phyloP scores from a whole-genome alignment of 75 land plant genomes.

The Sequoiadendron giganteum region DNA sequence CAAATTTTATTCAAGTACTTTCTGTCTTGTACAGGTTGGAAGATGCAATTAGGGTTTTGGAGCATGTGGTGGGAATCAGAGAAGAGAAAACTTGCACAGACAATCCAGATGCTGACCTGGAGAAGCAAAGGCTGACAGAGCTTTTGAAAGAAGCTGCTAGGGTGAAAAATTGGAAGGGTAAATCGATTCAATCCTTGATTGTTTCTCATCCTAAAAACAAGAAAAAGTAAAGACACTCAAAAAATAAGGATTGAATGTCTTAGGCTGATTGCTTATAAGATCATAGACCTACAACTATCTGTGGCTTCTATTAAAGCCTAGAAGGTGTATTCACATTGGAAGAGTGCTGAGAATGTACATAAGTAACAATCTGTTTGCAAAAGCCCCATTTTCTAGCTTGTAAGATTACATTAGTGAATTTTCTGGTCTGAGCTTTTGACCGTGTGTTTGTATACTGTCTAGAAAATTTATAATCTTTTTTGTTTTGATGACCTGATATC shows the following conservation, averaged over 20 bases:
- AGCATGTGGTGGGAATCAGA: conserved; percentile 55
- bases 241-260: background rate
- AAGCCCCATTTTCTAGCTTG: background rate
- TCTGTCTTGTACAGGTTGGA: conserved; percentile 34
- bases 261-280: background rate
- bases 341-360: background rate
- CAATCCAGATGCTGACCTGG: conserved; percentile 57
- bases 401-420: background rate
- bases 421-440: background rate
- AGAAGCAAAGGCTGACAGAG: conserved; percentile 50
- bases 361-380: background rate
- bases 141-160: conserved; percentile 59
- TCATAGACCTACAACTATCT: background rate
- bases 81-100: conserved; percentile 69
- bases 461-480: background rate
- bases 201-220: conserved; percentile 11
- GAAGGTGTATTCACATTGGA: background rate
- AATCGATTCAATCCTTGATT: conserved; percentile 35
- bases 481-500: too few species aligned
- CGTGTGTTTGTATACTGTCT: background rate
- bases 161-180: conserved; percentile 32
- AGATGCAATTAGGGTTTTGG: conserved; percentile 65
- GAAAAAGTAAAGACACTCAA: conserved; percentile 14
- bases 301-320: background rate
- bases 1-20: background rate